Base-by-base conservation (phyloP, 2,329 filamentous ascomycete species). In the Teratosphaeria pseudoeucalypti region DNA sequence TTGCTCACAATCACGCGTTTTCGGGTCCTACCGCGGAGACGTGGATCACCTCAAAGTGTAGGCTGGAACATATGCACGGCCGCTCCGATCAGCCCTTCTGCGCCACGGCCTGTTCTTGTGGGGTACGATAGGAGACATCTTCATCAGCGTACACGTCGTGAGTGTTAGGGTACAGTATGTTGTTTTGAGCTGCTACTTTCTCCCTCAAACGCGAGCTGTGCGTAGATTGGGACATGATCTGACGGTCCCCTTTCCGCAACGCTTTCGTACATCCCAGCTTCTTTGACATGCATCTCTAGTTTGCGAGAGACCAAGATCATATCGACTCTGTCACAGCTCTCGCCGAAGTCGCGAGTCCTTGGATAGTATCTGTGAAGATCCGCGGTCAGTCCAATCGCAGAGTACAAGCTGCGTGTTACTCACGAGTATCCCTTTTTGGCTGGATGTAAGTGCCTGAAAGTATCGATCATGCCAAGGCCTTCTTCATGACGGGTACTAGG, bases 271-370 rank as follows among this genome's bases (percentile, higher is more conserved):
- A 79, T 78, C 3, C 73, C 76, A 54, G 72, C 74, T 14, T 65
- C 68, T 14, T 59, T 66, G 4, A 79, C 60, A 56, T 67, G 65
- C 4, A 71, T 73, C 58, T 74, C 73, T 10, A 80, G 62, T 1
- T 54, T 61, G 56, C 63, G 70, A 3, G 77, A 81, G 19, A 74
- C 73, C 58, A 83, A 68, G 26, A 81, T 74, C 66, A 81, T 71
- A 65, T 83, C 81, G 1, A 82, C 79, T 34, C 80, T 69, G 70
- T 83, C 81, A 66, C 79, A 81, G 58, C 78, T 82, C 7, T 66
- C 68, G 0, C 79, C 80, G 75, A 79, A 83, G 3, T 71, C 58
- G 52, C 66, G 70, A 0, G 67, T 69, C 14, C 76, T 68, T 0
- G 79, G 74, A 65, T 78, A 77, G 61, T 81, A 83, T 2, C 78